phyloP scores from a whole-genome alignment of 2,329 filamentous ascomycete genomes.

The Aspergillus texensis region DNA sequence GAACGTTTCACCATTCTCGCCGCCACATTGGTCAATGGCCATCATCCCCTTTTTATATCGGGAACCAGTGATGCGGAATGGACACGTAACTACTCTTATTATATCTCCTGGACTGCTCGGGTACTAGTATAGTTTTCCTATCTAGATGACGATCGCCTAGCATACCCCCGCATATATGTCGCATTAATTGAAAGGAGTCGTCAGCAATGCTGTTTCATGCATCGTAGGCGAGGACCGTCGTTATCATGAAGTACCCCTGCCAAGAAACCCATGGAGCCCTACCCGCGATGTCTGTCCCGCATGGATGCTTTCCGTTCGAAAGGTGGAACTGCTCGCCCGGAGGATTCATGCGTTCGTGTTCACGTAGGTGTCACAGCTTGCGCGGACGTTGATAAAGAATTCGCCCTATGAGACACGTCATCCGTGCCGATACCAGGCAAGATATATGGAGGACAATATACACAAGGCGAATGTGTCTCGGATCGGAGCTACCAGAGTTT shows the following conservation, averaged over 20 bases:
- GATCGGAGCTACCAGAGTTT: neutral
- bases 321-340: neutral
- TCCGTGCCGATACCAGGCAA: neutral
- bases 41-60: neutral
- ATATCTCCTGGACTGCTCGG: neutral
- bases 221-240: neutral
- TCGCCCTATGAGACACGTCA: neutral
- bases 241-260: slow-evolving; percentile 3
- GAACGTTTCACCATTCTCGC: neutral
- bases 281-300: neutral
- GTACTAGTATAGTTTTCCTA: too few relatives aligned
- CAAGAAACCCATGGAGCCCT: slow-evolving; percentile 1
- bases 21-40: neutral
- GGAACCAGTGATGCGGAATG: neutral
- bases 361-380: neutral
- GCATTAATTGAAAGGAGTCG: neutral
- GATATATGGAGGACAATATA: neutral
- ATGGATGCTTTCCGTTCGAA: neutral
- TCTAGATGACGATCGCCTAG: neutral
- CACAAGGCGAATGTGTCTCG: neutral
- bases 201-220: neutral
- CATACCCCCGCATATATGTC: neutral
- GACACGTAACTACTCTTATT: neutral
- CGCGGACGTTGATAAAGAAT: neutral
- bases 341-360: neutral